A percentile compares a stretch with the other conserved stretches of the same genome.
Evolutionary conservation across 2,329 filamentous ascomycete genomes (phyloP).

Genomic region (Drechslerella coelobrocha): DNA sequence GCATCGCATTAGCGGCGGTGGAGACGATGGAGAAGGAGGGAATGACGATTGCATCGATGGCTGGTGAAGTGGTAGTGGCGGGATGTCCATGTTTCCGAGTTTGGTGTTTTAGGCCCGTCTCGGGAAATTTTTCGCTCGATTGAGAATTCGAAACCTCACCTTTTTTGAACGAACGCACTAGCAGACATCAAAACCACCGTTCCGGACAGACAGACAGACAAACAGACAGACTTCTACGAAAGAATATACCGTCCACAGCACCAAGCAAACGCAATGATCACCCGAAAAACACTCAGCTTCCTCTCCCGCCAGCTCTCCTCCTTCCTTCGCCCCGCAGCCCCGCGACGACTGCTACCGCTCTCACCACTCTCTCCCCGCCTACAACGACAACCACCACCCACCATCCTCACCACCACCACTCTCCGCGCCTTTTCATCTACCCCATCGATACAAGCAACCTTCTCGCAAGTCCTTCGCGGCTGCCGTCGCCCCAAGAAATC

Average conservation of each 20-base stretch:
- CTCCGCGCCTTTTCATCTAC: constrained; percentile 65
- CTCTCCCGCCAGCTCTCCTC: constrained; percentile 45
- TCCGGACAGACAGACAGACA: too few species aligned
- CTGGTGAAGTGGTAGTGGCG: too few species aligned
- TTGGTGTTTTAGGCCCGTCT: constrained; percentile 1
- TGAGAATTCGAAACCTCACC: too few species aligned
- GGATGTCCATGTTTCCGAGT: too few species aligned
- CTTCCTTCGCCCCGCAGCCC: constrained; percentile 56
- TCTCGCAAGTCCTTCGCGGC: constrained; percentile 77
- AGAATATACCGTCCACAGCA: neutral
- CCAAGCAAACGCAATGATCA: constrained; percentile 33
- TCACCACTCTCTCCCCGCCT: constrained; percentile 57
- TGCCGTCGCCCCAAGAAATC: constrained; percentile 80
- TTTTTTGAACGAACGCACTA: too few species aligned
- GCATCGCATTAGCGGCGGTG: constrained; percentile 29
- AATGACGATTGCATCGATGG: neutral
- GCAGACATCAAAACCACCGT: too few species aligned
- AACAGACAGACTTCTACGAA: neutral
- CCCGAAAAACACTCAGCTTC: constrained; percentile 47
- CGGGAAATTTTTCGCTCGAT: too few species aligned
- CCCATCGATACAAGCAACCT: constrained; percentile 67
- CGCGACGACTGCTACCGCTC: constrained; percentile 56
- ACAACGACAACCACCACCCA: constrained; percentile 56
- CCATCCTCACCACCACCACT: constrained; percentile 54
- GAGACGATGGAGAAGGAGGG: neutral